Evolutionary conservation across 495 filamentous ascomycete genomes (phyloP).

Genomic region (Margaritispora aquatica): DNA sequence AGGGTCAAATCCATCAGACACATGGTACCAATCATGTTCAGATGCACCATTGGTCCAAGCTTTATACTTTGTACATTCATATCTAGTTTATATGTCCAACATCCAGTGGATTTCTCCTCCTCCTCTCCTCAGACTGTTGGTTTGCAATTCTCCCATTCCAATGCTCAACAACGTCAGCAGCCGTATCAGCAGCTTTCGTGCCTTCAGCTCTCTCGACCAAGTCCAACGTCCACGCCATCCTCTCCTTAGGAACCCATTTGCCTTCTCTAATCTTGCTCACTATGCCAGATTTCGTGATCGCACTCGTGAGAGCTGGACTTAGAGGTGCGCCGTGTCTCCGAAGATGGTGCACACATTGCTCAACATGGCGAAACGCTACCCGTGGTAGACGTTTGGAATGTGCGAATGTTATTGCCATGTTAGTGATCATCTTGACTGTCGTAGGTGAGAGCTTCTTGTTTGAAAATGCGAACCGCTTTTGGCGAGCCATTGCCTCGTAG

Average conservation of each 20-base stretch:
- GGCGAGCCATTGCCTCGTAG: background rate
- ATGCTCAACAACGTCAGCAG: conserved; percentile 15
- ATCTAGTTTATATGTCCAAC: conserved; percentile 12
- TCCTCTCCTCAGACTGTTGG: background rate
- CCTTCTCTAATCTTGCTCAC: conserved; percentile 33
- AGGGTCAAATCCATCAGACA: too few relatives aligned
- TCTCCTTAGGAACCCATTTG: conserved; percentile 28
- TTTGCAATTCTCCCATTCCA: conserved; percentile 8
- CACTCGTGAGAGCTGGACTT: conserved; percentile 23
- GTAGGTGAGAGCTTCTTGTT: conserved; percentile 6
- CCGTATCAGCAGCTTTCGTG: conserved; percentile 20
- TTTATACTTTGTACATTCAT: background rate
- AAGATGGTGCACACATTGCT: conserved; percentile 31
- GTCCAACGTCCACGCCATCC: conserved; percentile 32
- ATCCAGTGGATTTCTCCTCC: conserved; percentile 10
- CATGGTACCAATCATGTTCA: background rate
- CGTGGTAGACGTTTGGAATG: conserved; percentile 28
- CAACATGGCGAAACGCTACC: conserved; percentile 33
- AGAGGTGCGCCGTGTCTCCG: conserved; percentile 17
- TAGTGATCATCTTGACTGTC: conserved; percentile 23
- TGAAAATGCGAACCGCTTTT: conserved; percentile 6
- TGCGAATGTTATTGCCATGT: conserved; percentile 29
- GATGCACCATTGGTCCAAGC: background rate
- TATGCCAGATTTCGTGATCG: conserved; percentile 30
- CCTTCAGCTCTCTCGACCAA: conserved; percentile 30